Evolutionary conservation across 1,284 basidiomycete genomes (phyloP).

Genomic region (Papiliotrema fonsecae): DNA sequence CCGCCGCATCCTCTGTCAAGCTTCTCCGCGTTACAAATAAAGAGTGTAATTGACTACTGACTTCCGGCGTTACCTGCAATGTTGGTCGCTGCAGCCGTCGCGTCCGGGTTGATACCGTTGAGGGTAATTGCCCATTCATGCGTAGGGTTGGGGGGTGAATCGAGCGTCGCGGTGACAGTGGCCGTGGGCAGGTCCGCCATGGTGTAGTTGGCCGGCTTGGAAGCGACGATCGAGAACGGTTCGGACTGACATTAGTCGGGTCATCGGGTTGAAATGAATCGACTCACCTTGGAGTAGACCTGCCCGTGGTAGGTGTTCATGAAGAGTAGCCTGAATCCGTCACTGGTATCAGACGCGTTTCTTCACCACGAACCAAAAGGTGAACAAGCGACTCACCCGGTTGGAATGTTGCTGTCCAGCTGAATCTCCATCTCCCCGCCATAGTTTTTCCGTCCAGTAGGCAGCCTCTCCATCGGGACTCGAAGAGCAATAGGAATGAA

Average conservation of each 20-base stretch:
- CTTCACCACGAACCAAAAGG: too few species aligned
- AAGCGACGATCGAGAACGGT: slow-evolving; percentile 37
- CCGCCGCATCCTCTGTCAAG: too few species aligned
- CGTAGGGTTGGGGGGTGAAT: slow-evolving; percentile 36
- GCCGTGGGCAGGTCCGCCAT: slow-evolving; percentile 34
- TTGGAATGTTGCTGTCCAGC: slow-evolving; percentile 28
- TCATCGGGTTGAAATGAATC: neutral
- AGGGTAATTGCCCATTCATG: slow-evolving; percentile 43
- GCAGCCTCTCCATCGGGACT: slow-evolving; percentile 36
- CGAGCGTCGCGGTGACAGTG: slow-evolving; percentile 36
- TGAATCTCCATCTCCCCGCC: slow-evolving; percentile 46
- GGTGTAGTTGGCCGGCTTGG: slow-evolving; percentile 31
- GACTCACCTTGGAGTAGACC: slow-evolving; percentile 38
- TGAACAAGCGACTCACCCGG: slow-evolving; percentile 35
- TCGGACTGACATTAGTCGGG: slow-evolving; percentile 18
- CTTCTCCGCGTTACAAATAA: too few species aligned
- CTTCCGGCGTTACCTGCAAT: slow-evolving; percentile 29
- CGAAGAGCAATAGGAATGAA: slow-evolving; percentile 40
- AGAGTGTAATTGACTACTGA: too few species aligned
- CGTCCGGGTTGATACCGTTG: slow-evolving; percentile 36
- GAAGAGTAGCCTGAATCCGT: slow-evolving; percentile 41
- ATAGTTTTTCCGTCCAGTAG: slow-evolving; percentile 33
- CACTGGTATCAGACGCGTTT: slow-evolving; percentile 8
- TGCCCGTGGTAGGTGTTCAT: slow-evolving; percentile 40
- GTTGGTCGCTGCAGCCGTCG: slow-evolving; percentile 15